A percentile compares a stretch with the other conserved stretches of the same genome.
phyloP scores from a whole-genome alignment of 1,139 yeast species.

The Casaregolazyma lundiana region DNA sequence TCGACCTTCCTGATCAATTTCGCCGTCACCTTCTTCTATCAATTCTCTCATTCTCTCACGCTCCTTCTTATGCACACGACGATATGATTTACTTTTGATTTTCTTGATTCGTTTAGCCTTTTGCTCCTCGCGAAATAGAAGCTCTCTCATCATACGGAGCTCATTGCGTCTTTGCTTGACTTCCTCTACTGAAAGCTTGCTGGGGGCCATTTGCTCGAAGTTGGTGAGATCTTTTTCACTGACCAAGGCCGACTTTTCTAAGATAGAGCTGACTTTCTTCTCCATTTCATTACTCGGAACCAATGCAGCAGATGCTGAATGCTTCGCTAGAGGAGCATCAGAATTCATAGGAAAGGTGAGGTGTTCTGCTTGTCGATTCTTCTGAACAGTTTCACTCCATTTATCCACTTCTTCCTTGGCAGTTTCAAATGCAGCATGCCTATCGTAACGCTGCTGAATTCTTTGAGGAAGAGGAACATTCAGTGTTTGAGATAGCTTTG shows the following conservation, averaged over 20 bases:
- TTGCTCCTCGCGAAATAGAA: conserved; percentile 92
- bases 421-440: conserved; percentile 86
- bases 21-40: conserved; percentile 56
- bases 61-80: conserved; percentile 83
- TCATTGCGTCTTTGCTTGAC: conserved; percentile 73
- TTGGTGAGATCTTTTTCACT: conserved; percentile 76
- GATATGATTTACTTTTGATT: conserved; percentile 87
- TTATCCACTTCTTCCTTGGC: conserved; percentile 80
- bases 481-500: conserved; percentile 43
- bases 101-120: conserved; percentile 88
- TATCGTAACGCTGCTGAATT: conserved; percentile 79
- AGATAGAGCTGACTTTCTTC: conserved; percentile 54
- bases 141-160: conserved; percentile 85
- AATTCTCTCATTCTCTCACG: conserved; percentile 62
- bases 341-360: conserved; percentile 68
- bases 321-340: conserved; percentile 37
- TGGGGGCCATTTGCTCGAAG: conserved; percentile 75
- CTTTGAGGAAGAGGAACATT: conserved; percentile 81
- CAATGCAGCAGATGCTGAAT: conserved; percentile 52
- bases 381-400: conserved; percentile 82
- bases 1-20: conserved; percentile 48
- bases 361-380: conserved; percentile 80
- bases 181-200: conserved; percentile 78
- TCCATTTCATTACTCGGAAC: conserved; percentile 62
- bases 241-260: conserved; percentile 59